phyloP scores from a whole-genome alignment of 2,329 filamentous ascomycete species.

The Leptographium wingfieldii region DNA sequence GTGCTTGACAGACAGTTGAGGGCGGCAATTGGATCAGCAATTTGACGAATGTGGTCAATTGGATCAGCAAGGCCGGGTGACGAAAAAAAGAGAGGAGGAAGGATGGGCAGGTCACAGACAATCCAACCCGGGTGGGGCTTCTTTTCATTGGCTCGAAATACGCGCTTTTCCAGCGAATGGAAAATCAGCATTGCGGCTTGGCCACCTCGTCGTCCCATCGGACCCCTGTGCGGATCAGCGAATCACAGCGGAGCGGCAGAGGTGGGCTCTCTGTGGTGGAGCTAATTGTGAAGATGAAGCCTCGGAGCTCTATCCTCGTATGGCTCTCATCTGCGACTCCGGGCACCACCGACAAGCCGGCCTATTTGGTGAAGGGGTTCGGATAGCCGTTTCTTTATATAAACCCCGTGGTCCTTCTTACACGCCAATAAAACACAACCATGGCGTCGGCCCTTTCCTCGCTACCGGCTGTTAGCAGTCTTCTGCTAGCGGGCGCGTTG shows the following conservation, averaged over 20 bases:
- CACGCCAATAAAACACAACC: no score
- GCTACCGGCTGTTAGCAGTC: slow-evolving; percentile 1
- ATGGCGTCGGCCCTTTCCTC: background rate
- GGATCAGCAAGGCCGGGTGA: background rate
- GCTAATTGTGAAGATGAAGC: background rate
- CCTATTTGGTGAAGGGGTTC: no score
- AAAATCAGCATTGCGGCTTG: background rate
- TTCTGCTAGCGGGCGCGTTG: background rate
- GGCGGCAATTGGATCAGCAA: background rate
- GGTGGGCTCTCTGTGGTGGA: background rate
- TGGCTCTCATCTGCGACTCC: background rate
- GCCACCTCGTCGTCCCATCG: background rate
- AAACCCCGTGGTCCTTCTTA: no score
- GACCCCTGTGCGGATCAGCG: background rate
- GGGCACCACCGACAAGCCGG: background rate
- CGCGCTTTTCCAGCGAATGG: background rate
- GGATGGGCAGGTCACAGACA: background rate
- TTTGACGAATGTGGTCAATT: background rate
- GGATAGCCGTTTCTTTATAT: no score
- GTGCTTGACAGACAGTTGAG: background rate
- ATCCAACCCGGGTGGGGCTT: background rate
- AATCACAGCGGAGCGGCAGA: background rate
- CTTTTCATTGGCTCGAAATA: background rate
- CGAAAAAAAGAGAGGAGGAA: background rate
- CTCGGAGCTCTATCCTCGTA: background rate